Evolutionary conservation across 2,329 filamentous ascomycete genomes (phyloP).

Genomic region (Alternaria atra): DNA sequence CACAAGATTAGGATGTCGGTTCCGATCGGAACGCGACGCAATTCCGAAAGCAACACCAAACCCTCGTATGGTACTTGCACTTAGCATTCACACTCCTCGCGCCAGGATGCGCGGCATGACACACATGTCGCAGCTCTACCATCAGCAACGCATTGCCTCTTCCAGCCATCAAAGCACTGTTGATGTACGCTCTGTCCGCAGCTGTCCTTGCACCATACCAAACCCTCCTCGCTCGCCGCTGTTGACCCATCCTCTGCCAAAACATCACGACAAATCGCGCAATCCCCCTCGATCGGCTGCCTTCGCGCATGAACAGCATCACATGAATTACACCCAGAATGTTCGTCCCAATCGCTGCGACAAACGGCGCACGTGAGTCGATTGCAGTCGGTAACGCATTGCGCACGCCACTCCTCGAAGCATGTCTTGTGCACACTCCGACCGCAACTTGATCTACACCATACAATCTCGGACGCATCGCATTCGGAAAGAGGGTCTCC

Average conservation of each 20-base stretch:
- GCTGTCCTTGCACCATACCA: slow-evolving; percentile 24
- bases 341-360: slow-evolving; percentile 19
- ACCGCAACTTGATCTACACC: slow-evolving; percentile 30
- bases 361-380: slow-evolving; percentile 21
- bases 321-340: slow-evolving; percentile 5
- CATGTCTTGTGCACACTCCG: slow-evolving; percentile 24
- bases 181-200: slow-evolving; percentile 30
- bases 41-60: not conserved
- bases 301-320: slow-evolving; percentile 1
- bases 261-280: slow-evolving; percentile 14
- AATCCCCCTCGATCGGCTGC: not conserved
- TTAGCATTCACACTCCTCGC: not conserved
- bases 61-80: not conserved
- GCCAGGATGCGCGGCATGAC: not conserved
- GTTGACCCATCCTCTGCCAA: not conserved
- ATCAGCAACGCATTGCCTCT: not conserved
- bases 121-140: not conserved
- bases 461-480: slow-evolving; percentile 16
- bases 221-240: not conserved
- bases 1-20: not conserved
- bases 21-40: not conserved
- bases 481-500: slow-evolving; percentile 10
- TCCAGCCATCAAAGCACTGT: slow-evolving; percentile 25
- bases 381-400: not conserved
- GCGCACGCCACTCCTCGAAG: slow-evolving; percentile 22